Evolutionary conservation across 257 asterid species (phyloP).

Genomic region (Lycium barbarum): DNA sequence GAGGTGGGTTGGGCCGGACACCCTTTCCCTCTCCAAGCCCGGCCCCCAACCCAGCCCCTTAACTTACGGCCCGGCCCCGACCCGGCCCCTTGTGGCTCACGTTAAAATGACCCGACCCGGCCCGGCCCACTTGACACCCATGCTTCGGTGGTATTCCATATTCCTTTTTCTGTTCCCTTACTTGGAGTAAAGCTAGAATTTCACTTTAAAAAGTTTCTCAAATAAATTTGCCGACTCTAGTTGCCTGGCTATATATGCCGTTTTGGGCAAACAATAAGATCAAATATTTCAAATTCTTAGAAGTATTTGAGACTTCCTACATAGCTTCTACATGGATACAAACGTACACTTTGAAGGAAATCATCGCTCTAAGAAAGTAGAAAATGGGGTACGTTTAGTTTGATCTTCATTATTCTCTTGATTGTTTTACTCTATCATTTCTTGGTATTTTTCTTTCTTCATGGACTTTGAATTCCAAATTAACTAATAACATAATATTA

Average conservation of each 20-base stretch:
- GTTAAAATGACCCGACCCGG: too few relatives aligned
- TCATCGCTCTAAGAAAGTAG: neutral
- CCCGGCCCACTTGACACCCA: too few relatives aligned
- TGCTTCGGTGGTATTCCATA: too few relatives aligned
- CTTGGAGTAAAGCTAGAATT: neutral
- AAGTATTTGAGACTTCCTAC: neutral
- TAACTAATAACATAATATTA: too few relatives aligned
- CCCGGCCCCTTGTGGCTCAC: too few relatives aligned
- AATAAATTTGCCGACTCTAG: constrained; percentile 3
- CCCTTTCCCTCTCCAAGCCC: too few relatives aligned
- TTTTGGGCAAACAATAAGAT: too few relatives aligned
- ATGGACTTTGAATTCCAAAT: too few relatives aligned
- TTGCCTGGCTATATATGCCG: neutral
- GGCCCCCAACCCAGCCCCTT: too few relatives aligned
- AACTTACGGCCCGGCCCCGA: too few relatives aligned
- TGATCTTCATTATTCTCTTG: neutral
- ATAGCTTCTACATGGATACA: neutral
- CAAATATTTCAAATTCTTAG: neutral
- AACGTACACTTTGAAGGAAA: constrained; percentile 10
- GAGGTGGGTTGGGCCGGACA: too few relatives aligned
- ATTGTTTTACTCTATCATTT: neutral
- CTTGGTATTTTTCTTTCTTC: too few relatives aligned
- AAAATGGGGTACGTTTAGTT: neutral
- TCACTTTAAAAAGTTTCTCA: neutral
- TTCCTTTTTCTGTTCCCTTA: neutral